phyloP scores from a whole-genome alignment of 2,329 filamentous ascomycete genomes.

The Rachicladosporium sp. region DNA sequence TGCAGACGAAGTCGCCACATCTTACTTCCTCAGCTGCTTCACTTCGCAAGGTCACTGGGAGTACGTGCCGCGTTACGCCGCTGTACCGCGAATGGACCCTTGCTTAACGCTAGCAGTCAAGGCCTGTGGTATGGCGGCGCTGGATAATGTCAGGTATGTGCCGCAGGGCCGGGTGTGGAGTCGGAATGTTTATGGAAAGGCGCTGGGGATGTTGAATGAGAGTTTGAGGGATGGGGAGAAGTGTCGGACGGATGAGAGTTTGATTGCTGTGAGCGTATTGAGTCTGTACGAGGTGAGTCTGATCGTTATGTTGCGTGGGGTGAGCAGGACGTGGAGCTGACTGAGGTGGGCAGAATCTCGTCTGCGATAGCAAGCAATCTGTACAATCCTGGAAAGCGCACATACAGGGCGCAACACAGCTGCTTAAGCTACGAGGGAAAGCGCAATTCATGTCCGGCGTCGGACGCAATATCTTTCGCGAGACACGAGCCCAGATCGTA shows the following conservation, averaged over 20 bases:
- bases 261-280: slow-evolving; percentile 24
- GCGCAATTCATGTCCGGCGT: slow-evolving; percentile 15
- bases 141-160: slow-evolving; percentile 16
- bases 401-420: slow-evolving; percentile 23
- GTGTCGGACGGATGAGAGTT: slow-evolving; percentile 19
- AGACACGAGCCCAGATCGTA: slow-evolving; percentile 13
- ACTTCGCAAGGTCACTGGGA: slow-evolving; percentile 18
- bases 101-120: slow-evolving; percentile 15
- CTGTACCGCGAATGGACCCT: slow-evolving; percentile 11
- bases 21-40: slow-evolving; percentile 21
- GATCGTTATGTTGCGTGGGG: too few relatives aligned
- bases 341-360: slow-evolving; percentile 14
- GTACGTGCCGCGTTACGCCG: slow-evolving; percentile 12
- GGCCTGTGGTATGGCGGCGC: slow-evolving; percentile 19
- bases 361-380: slow-evolving; percentile 18
- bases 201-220: slow-evolving; percentile 22
- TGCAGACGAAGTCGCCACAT: slow-evolving; percentile 17
- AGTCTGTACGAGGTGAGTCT: slow-evolving; percentile 25
- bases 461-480: slow-evolving; percentile 18
- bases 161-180: slow-evolving; percentile 14
- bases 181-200: slow-evolving; percentile 15
- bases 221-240: slow-evolving; percentile 18
- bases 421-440: slow-evolving; percentile 23
- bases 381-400: slow-evolving; percentile 27
- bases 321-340: too few relatives aligned